Evolutionary conservation across 805 yeast species (phyloP), one percentile per base, ranked within the genome.

Genomic region (Priceomyces medius): DNA sequence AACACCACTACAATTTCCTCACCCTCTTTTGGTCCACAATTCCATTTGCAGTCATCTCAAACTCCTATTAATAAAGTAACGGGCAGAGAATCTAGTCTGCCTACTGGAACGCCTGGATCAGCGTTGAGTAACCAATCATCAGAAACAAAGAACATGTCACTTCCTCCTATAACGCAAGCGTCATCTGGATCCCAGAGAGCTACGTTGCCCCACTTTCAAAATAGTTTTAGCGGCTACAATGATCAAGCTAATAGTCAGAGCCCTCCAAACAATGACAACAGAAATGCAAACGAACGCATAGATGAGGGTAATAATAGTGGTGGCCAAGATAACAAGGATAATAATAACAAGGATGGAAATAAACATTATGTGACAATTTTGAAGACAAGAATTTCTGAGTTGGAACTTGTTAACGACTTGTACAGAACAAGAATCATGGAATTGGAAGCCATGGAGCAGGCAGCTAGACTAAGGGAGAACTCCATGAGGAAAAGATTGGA

Each of bases 371-470:
- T 61, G 10, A 66, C 71, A 19, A 53, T 63, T 19, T 65, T 90
- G 47, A 79, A 80, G 48, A 87, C 96, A 0, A 73, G 95, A 44
- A 87, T 90, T 17, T 79, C 85, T 9, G 98, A 91, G 59, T 74
- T 91, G 46, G 98, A 91, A 59, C 71, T 90, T 32, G 96, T 91
- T 31, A 90, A 89, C 54, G 97, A 90, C 58, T 67, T 91, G 44
- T 87, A 88, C 68, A 79, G 87, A 51, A 79, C 91, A 5, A 78
- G 95, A 50, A 87, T 91, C 33, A 71, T 77, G 59, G 96, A 91
- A 57, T 71, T 91, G 48, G 97, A 91, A 64, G 80, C 80, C 16
- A 68, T 73, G 76, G 83, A 78, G 53, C 71, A 64, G 43, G 81
- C 80, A 4, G 74, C 79, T 0, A 70, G 79, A 45, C 67, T 74